A percentile compares a stretch with the other conserved stretches of the same genome.
Conservation (phyloP, 441 rosid species). For the Erodium texanum region DNA sequence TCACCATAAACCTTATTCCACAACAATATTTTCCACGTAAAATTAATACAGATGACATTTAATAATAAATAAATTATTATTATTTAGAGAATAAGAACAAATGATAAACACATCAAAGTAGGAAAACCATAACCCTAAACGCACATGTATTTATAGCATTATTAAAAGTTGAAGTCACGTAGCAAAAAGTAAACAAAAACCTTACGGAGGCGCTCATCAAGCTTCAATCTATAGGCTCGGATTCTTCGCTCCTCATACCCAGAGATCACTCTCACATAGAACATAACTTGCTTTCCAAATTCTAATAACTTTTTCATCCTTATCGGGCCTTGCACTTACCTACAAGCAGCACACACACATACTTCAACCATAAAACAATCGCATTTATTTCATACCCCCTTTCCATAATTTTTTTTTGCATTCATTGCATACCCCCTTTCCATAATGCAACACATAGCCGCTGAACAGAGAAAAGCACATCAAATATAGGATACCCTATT, state of each 20-base stretch:
- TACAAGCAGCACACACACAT: background rate
- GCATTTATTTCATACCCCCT: background rate
- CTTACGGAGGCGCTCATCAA: background rate
- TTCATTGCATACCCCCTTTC: background rate
- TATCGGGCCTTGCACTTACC: background rate
- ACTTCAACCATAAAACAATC: background rate
- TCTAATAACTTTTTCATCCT: background rate
- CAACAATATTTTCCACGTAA: too few species aligned
- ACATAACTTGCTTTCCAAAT: background rate
- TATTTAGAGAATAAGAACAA: too few species aligned
- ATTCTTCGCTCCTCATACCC: background rate
- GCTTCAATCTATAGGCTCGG: background rate
- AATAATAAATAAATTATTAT: too few species aligned
- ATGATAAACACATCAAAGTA: too few species aligned
- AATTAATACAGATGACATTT: too few species aligned
- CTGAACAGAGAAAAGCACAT: too few species aligned
- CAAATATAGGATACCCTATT: background rate
- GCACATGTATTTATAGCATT: too few species aligned
- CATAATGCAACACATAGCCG: background rate
- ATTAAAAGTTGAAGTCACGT: too few species aligned
- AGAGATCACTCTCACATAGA: background rate
- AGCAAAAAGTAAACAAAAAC: background rate
- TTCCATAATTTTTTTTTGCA: too few species aligned
- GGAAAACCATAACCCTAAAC: too few species aligned
- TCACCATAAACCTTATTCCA: too few species aligned